These are phyloP conservation scores for Amanita molliuscula DNA, from an alignment of 768 basidiomycete species.

Conservation along the genomic window DNA sequence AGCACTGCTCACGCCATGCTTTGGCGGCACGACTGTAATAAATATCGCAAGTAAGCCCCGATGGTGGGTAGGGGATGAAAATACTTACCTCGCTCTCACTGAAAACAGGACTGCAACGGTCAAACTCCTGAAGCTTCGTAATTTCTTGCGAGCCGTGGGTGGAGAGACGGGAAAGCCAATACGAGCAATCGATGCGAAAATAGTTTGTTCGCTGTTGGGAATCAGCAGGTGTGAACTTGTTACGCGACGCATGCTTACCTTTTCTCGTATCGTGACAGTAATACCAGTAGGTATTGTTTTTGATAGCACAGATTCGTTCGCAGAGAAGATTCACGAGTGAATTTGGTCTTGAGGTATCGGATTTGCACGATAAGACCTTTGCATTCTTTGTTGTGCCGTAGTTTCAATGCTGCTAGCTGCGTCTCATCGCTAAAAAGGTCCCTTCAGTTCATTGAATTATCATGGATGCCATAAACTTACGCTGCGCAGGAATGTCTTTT, in stretches of 20 bases:
- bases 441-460: not conserved
- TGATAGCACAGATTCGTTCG: constrained; percentile 73
- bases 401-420: constrained; percentile 43
- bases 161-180: constrained; percentile 55
- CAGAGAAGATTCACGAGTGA: constrained; percentile 74
- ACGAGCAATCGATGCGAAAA: constrained; percentile 64
- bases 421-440: constrained; percentile 33
- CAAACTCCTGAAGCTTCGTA: constrained; percentile 44
- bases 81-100: constrained; percentile 50
- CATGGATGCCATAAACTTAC: constrained; percentile 26
- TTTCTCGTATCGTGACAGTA: constrained; percentile 62
- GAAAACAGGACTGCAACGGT: constrained; percentile 56
- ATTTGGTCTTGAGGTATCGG: constrained; percentile 85
- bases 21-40: constrained; percentile 44
- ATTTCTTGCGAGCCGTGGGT: constrained; percentile 24
- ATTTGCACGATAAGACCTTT: constrained; percentile 89
- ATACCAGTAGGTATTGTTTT: constrained; percentile 74
- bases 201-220: constrained; percentile 47
- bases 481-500: constrained; percentile 47
- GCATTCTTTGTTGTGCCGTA: constrained; percentile 76
- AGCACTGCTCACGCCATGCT: constrained; percentile 52
- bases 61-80: not conserved
- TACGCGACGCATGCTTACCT: constrained; percentile 33
- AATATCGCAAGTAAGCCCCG: not conserved
- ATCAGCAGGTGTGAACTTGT: not conserved